Evolutionary conservation across 1,284 basidiomycete genomes (phyloP), one percentile per base, ranked within the genome.

Genomic region (Naganishia liquefaciens): DNA sequence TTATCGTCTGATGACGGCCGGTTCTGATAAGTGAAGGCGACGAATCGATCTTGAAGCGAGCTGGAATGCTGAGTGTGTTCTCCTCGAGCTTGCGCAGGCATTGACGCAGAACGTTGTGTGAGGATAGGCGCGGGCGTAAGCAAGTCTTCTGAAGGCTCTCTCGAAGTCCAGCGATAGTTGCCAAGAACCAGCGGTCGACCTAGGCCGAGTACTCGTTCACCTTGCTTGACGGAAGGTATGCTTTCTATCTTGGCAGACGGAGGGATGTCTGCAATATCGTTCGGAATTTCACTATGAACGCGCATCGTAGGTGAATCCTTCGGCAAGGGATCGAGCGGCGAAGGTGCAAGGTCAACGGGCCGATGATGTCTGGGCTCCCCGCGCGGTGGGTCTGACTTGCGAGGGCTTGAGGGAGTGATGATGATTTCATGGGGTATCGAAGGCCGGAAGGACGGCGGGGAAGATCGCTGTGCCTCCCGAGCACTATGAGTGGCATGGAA

Each of bases 331-430:
- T 33, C 33, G 33, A 33, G 33, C 33, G 33, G 33, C 11, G 33
- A 11, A 6, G 6, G 33, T 33, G 33, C 33, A 11, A 33, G 5
- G 5, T 5, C 11, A 33, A 5, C 11, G 33, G 33, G 33, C 33
- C 33, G 33, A 6, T 6, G 33, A 33, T 33, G 11, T 11, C 6
- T 33, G 33, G 11, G 6, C 33, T 33, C 11, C 11, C 6, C 11
- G 11, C 54, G 39, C 25, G 28, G 33, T 4, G 54, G 9, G 2
- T 30, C 57, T 19, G 57, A 33, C n/a, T 50, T 60, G 17, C 30
- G 37, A 10, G 57, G 57, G 30, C 57, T 60, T 3, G 46, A 60
- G 10, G 57, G 57, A 19, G 57, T 60, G 30, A 60, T 25, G 33
- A 50, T 50, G 21, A 60, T 60, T 13, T 33, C 57, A 21, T 37